Evolutionary conservation across 805 yeast genomes (phyloP).

Genomic region (Pichia paraexigua): DNA sequence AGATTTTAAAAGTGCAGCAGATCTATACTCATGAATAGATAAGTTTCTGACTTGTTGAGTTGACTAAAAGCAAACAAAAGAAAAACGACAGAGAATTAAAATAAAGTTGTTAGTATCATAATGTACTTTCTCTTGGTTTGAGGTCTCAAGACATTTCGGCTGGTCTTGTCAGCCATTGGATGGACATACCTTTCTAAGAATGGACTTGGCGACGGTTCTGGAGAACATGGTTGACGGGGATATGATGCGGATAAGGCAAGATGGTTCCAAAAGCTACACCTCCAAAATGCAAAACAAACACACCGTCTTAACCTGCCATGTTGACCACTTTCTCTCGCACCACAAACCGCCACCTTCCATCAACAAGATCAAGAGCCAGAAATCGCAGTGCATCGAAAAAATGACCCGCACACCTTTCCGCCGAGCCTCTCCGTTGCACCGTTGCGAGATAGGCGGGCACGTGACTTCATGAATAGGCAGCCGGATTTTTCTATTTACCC

Average conservation of each 20-base stretch:
- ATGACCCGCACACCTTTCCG: not conserved
- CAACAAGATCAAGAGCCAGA: not conserved
- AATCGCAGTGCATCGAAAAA: not conserved
- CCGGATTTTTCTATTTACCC: too few species aligned
- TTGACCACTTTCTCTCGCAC: not conserved
- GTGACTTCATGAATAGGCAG: not conserved
- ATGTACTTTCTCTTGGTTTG: too few species aligned
- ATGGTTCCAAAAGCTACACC: not conserved
- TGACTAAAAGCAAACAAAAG: slow-evolving; percentile 2
- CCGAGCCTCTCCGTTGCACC: not conserved
- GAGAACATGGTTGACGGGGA: slow-evolving; percentile 15
- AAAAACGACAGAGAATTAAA: not conserved
- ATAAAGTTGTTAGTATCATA: too few species aligned
- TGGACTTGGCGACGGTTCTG: slow-evolving; percentile 16
- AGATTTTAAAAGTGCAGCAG: slow-evolving; percentile 72
- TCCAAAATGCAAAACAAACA: not conserved
- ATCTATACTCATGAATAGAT: slow-evolving; percentile 92
- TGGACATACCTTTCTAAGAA: slow-evolving; percentile 14
- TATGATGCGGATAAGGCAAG: not conserved
- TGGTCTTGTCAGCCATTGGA: not conserved
- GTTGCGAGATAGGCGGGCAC: not conserved
- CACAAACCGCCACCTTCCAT: not conserved
- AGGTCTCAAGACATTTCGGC: not conserved
- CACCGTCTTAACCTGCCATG: not conserved
- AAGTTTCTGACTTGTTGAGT: slow-evolving; percentile 48